Base-by-base conservation (phyloP, 2,329 filamentous ascomycete species). In the Diplocarpon rosae region DNA sequence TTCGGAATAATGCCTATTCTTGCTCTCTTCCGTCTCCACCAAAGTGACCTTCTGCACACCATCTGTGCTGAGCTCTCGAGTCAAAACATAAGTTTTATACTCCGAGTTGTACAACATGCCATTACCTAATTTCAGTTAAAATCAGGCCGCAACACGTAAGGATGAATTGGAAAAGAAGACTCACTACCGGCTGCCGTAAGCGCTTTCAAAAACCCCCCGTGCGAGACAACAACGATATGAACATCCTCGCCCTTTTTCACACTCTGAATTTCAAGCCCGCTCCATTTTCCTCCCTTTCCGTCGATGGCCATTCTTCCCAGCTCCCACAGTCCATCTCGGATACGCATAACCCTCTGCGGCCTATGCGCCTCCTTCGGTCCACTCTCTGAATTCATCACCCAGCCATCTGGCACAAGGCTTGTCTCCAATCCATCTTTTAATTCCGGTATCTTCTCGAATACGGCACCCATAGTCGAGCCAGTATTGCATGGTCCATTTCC, bases 151-250 rank as follows among this genome's bases (percentile, higher is more conserved):
- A 24, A 24, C 7, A 24, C 7, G 20, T 7, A 24, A 24, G 20
- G 4, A 24, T 24, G 20, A 24, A 24, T 24, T 12, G 15, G 12
- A 11, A 8, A n/a, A 16, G 29, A 4, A 20, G 12, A 29, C 29
- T 43, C 31, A 31, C 28, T 14, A 8, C 24, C 17, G 1, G 9
- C 15, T 3, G 30, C 39, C 17, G 24, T 14, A 13, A 43, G 11
- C 3, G 39, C 20, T 12, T 16, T 24, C 33, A 43, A 16, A 13
- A 43, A 43, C 2, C 24, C 40, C 16, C 32, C 33, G 32, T 43
- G 40, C 17, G 40, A 37, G 15, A 43, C 33, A n/a, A 37, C 28
- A 2, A 43, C 20, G 16, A 43, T 43, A 34, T 43, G 33, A 15
- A 36, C 27, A 37, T 43, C 40, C 1, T 15, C 11, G 9, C 16